phyloP scores from a whole-genome alignment of 768 basidiomycete genomes.

The Antrodiella citrinella region DNA sequence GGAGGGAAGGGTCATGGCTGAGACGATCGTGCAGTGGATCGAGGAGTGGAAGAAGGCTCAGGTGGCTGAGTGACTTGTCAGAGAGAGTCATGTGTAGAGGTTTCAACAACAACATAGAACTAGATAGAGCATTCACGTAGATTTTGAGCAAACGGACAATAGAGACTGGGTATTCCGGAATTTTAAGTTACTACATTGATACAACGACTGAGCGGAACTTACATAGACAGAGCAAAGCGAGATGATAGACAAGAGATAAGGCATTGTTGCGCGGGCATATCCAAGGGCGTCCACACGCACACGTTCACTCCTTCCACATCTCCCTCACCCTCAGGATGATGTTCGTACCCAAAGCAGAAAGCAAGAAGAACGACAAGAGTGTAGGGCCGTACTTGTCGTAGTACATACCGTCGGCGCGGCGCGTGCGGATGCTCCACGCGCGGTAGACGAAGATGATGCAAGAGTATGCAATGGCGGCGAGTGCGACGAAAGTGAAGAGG shows the following conservation, averaged over 20 bases:
- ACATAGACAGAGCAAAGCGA: too few relatives aligned
- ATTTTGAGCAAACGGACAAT: too few relatives aligned
- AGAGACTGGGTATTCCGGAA: too few relatives aligned
- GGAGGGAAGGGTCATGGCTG: conserved; percentile 41
- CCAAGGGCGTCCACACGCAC: neutral
- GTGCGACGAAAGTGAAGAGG: conserved; percentile 84
- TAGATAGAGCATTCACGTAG: too few relatives aligned
- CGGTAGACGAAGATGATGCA: conserved; percentile 76
- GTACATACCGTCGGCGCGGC: conserved; percentile 74
- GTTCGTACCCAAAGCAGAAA: conserved; percentile 66
- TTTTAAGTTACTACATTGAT: too few relatives aligned
- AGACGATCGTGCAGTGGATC: conserved; percentile 44
- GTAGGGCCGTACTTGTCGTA: conserved; percentile 88
- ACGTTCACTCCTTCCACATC: conserved; percentile 29
- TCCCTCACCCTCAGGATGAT: conserved; percentile 60
- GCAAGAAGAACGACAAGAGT: conserved; percentile 58
- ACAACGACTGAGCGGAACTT: too few relatives aligned
- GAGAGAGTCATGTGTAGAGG: neutral
- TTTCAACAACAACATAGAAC: neutral
- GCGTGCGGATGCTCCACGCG: conserved; percentile 56
- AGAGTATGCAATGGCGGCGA: conserved; percentile 83
- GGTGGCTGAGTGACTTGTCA: neutral
- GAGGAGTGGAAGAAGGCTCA: conserved; percentile 20
- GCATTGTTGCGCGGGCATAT: too few relatives aligned
- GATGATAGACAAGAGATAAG: too few relatives aligned